These are phyloP conservation scores for Quercus alba DNA, from an alignment of 306 rosid species.

Conservation along the genomic window DNA sequence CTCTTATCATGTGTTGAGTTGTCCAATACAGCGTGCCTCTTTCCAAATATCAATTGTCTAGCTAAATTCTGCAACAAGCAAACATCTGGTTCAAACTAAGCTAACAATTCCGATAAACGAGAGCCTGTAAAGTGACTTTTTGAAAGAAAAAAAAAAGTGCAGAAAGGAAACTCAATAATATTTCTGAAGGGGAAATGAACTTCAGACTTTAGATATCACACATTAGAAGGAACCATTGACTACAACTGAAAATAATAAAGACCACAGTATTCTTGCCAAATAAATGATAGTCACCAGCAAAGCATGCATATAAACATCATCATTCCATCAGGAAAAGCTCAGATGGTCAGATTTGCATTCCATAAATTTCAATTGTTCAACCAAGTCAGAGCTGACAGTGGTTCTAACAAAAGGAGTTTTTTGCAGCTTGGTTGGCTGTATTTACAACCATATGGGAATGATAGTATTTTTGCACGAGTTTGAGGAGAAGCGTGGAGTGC, in stretches of 20 bases:
- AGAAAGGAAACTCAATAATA: background rate
- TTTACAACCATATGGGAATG: background rate
- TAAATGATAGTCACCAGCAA: background rate
- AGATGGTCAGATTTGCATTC: background rate
- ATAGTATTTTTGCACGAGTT: background rate
- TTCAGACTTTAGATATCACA: background rate
- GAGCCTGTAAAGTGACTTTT: background rate
- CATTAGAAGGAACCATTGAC: background rate
- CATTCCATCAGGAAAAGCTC: background rate
- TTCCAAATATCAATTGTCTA: constrained; percentile 65
- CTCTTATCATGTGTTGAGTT: constrained; percentile 38
- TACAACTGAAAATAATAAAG: background rate
- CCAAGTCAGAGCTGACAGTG: background rate
- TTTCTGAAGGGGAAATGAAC: background rate
- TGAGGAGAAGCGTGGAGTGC: background rate
- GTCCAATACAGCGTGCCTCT: constrained; percentile 41
- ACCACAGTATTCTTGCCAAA: background rate
- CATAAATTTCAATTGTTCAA: background rate
- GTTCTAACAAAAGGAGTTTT: background rate
- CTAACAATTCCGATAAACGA: background rate
- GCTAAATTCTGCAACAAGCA: constrained; percentile 58
- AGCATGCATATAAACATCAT: background rate
- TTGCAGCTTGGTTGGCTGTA: background rate
- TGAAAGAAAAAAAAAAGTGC: background rate
- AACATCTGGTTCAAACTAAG: constrained; percentile 16